phyloP scores from a whole-genome alignment of 2,329 filamentous ascomycete species.

The Paracamarosporium sp. region DNA sequence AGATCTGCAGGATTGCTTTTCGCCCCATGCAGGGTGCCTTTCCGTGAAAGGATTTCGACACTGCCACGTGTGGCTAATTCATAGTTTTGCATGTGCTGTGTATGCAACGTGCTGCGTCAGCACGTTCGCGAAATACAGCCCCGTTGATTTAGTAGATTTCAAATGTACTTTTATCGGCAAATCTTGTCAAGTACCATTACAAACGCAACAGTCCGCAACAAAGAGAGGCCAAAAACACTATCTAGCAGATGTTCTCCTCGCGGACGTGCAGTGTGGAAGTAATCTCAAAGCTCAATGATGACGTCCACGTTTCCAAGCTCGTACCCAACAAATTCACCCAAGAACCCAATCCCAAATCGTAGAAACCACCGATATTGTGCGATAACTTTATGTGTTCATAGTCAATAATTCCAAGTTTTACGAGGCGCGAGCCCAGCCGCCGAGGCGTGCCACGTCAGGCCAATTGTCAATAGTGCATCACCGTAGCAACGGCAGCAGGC shows the following conservation, averaged over 20 bases:
- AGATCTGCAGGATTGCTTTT: neutral
- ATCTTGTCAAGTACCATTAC: too few relatives aligned
- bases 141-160: too few relatives aligned
- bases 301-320: neutral
- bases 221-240: too few relatives aligned
- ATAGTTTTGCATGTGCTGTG: neutral
- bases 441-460: conserved; percentile 34
- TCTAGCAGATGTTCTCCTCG: too few relatives aligned
- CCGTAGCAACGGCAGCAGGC: conserved; percentile 35
- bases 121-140: neutral
- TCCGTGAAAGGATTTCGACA: neutral
- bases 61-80: neutral
- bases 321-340: neutral
- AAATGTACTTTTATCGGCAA: too few relatives aligned
- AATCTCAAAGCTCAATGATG: too few relatives aligned
- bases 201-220: too few relatives aligned
- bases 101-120: neutral
- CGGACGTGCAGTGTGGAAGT: too few relatives aligned
- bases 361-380: neutral
- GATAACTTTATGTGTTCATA: neutral
- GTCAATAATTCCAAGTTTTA: conserved; percentile 5
- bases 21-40: conserved; percentile 4
- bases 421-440: conserved; percentile 19
- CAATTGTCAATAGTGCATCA: conserved; percentile 29
- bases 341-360: neutral